Conservation (phyloP, 2,329 filamentous ascomycete genomes). For the Penicillium freii region DNA sequence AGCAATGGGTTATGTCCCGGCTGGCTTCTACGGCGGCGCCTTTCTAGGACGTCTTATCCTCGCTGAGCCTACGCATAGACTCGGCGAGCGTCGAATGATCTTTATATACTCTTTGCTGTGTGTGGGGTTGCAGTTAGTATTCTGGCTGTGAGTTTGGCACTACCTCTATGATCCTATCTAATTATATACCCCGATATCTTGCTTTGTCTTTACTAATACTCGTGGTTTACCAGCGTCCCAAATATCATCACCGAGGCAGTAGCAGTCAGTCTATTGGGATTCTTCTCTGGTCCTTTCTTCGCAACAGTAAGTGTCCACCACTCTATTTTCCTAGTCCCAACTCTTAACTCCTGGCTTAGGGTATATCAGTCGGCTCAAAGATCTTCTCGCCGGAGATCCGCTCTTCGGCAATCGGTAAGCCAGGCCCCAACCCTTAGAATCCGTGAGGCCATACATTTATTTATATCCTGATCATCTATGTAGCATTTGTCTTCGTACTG, state of each 20-base stretch:
- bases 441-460: background rate
- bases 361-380: conserved; percentile 54
- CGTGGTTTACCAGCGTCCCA: conserved; percentile 33
- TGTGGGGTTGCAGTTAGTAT: conserved; percentile 57
- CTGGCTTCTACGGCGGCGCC: conserved; percentile 59
- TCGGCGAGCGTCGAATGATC: conserved; percentile 59
- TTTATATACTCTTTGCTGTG: conserved; percentile 54
- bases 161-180: background rate
- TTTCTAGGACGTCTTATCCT: conserved; percentile 58
- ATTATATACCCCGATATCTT: background rate
- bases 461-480: background rate
- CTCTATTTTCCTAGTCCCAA: background rate
- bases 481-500: conserved; percentile 55
- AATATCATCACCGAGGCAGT: conserved; percentile 53
- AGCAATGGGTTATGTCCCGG: conserved; percentile 61
- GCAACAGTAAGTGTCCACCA: conserved; percentile 45
- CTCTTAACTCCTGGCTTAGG: conserved; percentile 10
- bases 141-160: conserved; percentile 50
- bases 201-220: background rate
- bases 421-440: background rate
- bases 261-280: conserved; percentile 55
- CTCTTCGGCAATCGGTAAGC: conserved; percentile 47
- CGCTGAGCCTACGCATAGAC: conserved; percentile 58
- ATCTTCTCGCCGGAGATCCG: conserved; percentile 51
- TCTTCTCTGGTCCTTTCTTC: conserved; percentile 60